A percentile compares a stretch with the other conserved stretches of the same genome.
phyloP scores from a whole-genome alignment of 2,329 filamentous ascomycete genomes.

The Aspergillus ruber region DNA sequence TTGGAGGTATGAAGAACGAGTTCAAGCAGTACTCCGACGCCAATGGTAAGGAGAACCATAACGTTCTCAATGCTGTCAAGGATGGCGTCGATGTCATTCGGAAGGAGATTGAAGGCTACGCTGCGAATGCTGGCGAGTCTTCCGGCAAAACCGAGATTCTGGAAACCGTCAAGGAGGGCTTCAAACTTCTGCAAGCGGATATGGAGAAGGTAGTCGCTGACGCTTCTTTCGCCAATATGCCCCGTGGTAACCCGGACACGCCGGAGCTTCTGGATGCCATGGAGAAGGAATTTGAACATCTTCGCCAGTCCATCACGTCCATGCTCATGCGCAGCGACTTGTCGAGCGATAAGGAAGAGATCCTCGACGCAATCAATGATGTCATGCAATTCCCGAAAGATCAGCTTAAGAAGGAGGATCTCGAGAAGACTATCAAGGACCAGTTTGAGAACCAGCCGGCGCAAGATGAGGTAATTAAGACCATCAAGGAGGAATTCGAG shows the following conservation, averaged over 20 bases:
- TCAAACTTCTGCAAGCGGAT: slow-evolving; percentile 56
- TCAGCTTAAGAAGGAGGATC: slow-evolving; percentile 21
- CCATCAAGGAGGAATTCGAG: slow-evolving; percentile 56
- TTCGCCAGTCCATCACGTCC: slow-evolving; percentile 70
- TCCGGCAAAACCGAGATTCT: slow-evolving; percentile 72
- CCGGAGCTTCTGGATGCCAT: slow-evolving; percentile 65
- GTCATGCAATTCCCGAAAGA: slow-evolving; percentile 33
- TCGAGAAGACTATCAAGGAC: slow-evolving; percentile 46
- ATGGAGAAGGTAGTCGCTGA: slow-evolving; percentile 49
- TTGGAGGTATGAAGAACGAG: slow-evolving; percentile 57
- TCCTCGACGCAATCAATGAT: slow-evolving; percentile 55
- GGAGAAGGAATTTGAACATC: slow-evolving; percentile 73
- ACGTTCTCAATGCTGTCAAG: slow-evolving; percentile 79
- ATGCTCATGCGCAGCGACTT: slow-evolving; percentile 57
- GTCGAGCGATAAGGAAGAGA: slow-evolving; percentile 53
- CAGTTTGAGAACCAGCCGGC: slow-evolving; percentile 46
- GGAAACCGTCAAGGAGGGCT: slow-evolving; percentile 58
- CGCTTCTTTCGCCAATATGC: slow-evolving; percentile 25
- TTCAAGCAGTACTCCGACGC: slow-evolving; percentile 75
- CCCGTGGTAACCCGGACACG: slow-evolving; percentile 49
- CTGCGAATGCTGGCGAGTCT: slow-evolving; percentile 64
- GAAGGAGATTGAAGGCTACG: slow-evolving; percentile 71
- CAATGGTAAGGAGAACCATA: slow-evolving; percentile 75
- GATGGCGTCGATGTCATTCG: slow-evolving; percentile 79
- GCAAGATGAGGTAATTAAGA: slow-evolving; percentile 29